Base-by-base conservation (phyloP, 345 rosid species). In the Eutrema yunnanense region DNA sequence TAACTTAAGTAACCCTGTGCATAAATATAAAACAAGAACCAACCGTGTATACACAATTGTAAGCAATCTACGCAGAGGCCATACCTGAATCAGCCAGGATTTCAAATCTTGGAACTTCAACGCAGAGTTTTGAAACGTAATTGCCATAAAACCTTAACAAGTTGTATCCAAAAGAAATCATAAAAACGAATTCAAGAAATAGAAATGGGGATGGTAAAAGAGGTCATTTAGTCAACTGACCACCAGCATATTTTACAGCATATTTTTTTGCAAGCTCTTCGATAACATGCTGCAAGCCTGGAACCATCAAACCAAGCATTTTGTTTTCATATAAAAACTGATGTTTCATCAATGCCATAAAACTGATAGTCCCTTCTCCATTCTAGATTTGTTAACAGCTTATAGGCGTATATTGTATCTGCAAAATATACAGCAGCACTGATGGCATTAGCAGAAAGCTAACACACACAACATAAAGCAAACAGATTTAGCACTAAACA, bases 331-430 rank as follows among this genome's bases (percentile, higher is more conserved):
- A 52, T 22, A n/a, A 41, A 30, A 26, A 90, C 96, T 52, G 22
- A 72, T 53, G 88, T 82, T 79, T 93, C 92, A 66, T 93, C 92
- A 73, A 89, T 78, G 62, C 86, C 83, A 74, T 86, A 93, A 5
- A 83, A 40, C 67, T 86, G 96, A 78, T 86, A 90, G 69, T 86
- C 86, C 70, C 94, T 84, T 84, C 85, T 90, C 96, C 92, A 87
- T 49, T 79, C 56, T 51, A 82, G 84, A 84, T 90, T 82, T 4
- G 74, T 82, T 77, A 90, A 74, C 71, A 90, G 69, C 82, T 93
- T 94, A 71, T 83, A 89, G 30, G 92, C 90, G 84, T 90, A 90
- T 38, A 90, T 38, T 66, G 90, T 42, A 84, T 77, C 98, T 93
- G 88, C 78, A 82, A 72, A 57, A n/a, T 13, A 79, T 19, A 4